Conservation (phyloP, 2,329 filamentous ascomycete species). For the Penicillium sp. region DNA sequence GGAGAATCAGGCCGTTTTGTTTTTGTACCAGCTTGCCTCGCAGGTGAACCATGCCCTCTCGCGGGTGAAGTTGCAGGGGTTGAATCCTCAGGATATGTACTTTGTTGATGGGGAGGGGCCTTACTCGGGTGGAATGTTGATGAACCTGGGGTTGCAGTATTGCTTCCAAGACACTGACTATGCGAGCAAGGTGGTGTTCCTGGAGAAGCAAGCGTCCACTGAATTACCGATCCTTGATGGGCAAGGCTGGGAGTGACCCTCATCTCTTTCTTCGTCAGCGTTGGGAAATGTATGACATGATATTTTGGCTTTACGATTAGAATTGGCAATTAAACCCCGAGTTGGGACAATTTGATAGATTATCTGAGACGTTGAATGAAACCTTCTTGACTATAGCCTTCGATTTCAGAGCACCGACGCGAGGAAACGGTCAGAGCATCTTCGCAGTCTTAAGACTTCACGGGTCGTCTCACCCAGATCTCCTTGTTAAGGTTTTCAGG, state of each 20-base stretch:
- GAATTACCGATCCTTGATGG: background rate
- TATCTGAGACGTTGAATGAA: no score
- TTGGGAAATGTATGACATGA: no score
- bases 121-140: slow-evolving; percentile 61
- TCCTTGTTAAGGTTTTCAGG: background rate
- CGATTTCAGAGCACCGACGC: no score
- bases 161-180: slow-evolving; percentile 54
- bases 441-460: background rate
- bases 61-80: slow-evolving; percentile 56
- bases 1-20: slow-evolving; percentile 57
- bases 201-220: slow-evolving; percentile 47
- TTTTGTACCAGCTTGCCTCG: slow-evolving; percentile 61
- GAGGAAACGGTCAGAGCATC: no score
- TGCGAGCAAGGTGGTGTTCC: slow-evolving; percentile 58
- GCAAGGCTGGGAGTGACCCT: background rate
- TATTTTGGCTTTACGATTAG: no score
- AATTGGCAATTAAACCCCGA: no score
- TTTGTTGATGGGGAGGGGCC: slow-evolving; percentile 54
- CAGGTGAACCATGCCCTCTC: slow-evolving; percentile 56
- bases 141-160: slow-evolving; percentile 63
- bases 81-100: slow-evolving; percentile 59
- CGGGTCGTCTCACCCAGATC: background rate
- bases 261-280: no score
- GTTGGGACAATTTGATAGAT: no score
- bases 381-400: no score